Evolutionary conservation across 2,329 filamentous ascomycete genomes (phyloP).

Genomic region (Neopestalotiopsis sp.): DNA sequence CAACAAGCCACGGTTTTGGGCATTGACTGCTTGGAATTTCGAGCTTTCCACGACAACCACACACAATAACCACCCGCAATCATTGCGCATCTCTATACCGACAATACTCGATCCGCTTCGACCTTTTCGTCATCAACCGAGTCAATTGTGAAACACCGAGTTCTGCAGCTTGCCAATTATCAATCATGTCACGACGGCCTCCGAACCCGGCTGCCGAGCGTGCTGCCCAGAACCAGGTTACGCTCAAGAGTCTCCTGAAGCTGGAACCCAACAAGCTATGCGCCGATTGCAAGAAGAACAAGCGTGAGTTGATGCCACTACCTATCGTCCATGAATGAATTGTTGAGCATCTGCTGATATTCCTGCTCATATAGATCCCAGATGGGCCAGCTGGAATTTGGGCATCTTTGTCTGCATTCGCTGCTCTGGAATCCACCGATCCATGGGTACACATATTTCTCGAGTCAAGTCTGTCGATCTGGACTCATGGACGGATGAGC

Average conservation of each 20-base stretch:
- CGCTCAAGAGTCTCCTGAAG: conserved; percentile 94
- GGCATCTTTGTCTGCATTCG: conserved; percentile 98
- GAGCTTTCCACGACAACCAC: background rate
- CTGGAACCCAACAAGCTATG: conserved; percentile 95
- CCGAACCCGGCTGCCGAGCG: conserved; percentile 82
- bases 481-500: conserved; percentile 98
- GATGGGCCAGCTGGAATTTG: conserved; percentile 99
- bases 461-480: conserved; percentile 97
- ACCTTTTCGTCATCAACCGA: background rate
- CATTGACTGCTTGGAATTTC: background rate
- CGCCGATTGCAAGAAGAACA: conserved; percentile 98
- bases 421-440: conserved; percentile 97
- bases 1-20: conserved; percentile 17
- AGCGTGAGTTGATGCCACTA: conserved; percentile 67
- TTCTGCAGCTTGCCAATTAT: too few species aligned
- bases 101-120: background rate
- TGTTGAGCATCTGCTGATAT: conserved; percentile 20
- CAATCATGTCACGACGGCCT: conserved; percentile 77
- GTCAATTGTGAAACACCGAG: background rate
- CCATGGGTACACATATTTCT: conserved; percentile 99
- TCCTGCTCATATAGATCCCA: conserved; percentile 70
- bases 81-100: background rate
- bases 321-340: conserved; percentile 3
- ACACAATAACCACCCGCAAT: background rate
- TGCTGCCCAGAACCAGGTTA: conserved; percentile 90